Base-by-base conservation (phyloP, 2,329 filamentous ascomycete species). In the Colletotrichum lupini region DNA sequence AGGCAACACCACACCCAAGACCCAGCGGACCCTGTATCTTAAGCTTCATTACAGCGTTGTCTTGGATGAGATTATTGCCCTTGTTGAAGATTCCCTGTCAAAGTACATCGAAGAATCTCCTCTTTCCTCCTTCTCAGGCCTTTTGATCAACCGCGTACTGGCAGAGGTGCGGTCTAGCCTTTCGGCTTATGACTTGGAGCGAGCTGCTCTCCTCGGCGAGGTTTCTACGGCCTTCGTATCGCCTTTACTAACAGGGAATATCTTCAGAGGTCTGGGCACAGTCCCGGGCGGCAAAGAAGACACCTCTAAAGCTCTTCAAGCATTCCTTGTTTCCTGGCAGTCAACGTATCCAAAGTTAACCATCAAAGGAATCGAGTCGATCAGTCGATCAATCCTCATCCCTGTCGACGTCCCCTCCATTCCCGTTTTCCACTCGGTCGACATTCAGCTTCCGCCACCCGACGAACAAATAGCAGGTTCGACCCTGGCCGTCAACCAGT, bases 331-430 rank as follows among this genome's bases (percentile, higher is more conserved):
- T n/a, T 73, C 72, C 11, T 87, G 85, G 84, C 80, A 84, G 49
- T 75, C 73, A 5, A 67, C 78, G 32, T 77, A 85, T 62, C 79
- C 81, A 1, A 78, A 69, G 3, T 72, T 87, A 1, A 24, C 57
- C 2, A 74, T 86, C 0, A 75, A 74, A 5, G 77, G 84, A 53
- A 79, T 81, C 30, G 62, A 77, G 8, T 80, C 77, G 12, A 49
- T 69, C 5, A 66, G 82, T 26, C 88, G 88, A 24, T 92, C 91
- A 14, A 95, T 99, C 77, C 86, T 93, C 35, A 97, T 99, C 66
- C 94, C 95, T 0, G 95, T 99, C 16, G 95, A 98, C 72, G 91
- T 99, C 1, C 96, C 96, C 0, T 92, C 93, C 1, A 87, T 98
- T 2, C 91, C 94, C 60, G 90, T 98, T 24, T 90, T 98, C 0